Percentiles rank a stretch among this genome's conserved stretches.
phyloP scores from a whole-genome alignment of 2,329 filamentous ascomycete genomes.

The Phyllosticta citrichinensis region DNA sequence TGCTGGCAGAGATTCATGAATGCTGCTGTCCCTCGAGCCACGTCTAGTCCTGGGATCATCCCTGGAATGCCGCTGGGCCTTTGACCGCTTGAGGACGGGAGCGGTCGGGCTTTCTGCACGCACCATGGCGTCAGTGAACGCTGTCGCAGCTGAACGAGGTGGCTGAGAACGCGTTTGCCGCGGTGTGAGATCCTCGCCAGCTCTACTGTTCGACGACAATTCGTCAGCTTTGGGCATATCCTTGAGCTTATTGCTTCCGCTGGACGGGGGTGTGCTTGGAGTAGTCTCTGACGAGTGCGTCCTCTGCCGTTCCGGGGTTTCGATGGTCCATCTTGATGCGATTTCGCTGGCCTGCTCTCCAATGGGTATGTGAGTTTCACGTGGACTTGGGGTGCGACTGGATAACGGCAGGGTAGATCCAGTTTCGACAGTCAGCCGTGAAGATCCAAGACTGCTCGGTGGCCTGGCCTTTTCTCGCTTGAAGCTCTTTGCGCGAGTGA shows the following conservation, averaged over 20 bases:
- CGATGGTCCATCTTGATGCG: slow-evolving; percentile 36
- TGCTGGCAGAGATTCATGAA: neutral
- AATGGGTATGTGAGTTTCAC: slow-evolving; percentile 51
- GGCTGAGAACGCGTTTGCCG: slow-evolving; percentile 4
- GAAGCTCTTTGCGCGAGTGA: slow-evolving; percentile 43
- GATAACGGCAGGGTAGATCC: slow-evolving; percentile 25
- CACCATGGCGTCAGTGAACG: slow-evolving; percentile 26
- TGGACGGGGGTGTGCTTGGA: slow-evolving; percentile 27
- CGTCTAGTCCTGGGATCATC: slow-evolving; percentile 19
- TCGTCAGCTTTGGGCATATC: neutral
- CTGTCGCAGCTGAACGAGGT: slow-evolving; percentile 20
- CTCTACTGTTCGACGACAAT: neutral
- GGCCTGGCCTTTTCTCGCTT: slow-evolving; percentile 30
- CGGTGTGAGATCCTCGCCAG: neutral
- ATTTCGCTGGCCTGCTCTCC: slow-evolving; percentile 44
- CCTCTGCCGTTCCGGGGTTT: slow-evolving; percentile 22
- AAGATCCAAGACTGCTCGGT: slow-evolving; percentile 44
- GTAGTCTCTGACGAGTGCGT: slow-evolving; percentile 20
- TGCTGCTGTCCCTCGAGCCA: slow-evolving; percentile 24
- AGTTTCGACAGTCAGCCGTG: slow-evolving; percentile 34
- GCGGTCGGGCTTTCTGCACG: slow-evolving; percentile 23
- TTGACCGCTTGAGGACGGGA: slow-evolving; percentile 25
- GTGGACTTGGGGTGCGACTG: slow-evolving; percentile 37
- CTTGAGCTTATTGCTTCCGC: slow-evolving; percentile 13
- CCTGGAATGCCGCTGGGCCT: slow-evolving; percentile 28